Conservation (phyloP, 2,329 filamentous ascomycete species). For the Penicillium sp. region DNA sequence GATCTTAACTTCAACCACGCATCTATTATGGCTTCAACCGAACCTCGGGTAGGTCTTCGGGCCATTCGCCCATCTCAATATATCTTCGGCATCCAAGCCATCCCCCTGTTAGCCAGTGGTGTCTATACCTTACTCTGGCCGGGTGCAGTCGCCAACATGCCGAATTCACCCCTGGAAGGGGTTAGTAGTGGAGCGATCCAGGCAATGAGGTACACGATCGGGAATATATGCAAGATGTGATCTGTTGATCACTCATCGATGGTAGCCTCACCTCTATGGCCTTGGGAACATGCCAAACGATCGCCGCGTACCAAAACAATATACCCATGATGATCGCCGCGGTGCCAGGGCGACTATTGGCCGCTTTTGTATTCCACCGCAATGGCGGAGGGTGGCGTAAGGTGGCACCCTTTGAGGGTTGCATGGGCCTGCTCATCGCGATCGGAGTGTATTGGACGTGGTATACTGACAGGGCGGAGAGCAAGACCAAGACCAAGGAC, state of each 20-base stretch:
- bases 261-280: constrained; percentile 17
- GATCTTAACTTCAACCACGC: no score
- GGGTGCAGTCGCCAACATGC: constrained; percentile 4
- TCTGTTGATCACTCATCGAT: background rate
- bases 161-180: constrained; percentile 13
- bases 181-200: constrained; percentile 15
- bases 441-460: constrained; percentile 17
- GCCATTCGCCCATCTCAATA: constrained; percentile 7
- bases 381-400: constrained; percentile 12
- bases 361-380: constrained; percentile 12
- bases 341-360: constrained; percentile 17
- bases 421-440: constrained; percentile 16
- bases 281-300: constrained; percentile 14
- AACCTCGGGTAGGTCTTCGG: background rate
- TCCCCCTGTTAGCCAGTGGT: constrained; percentile 16
- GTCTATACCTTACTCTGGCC: constrained; percentile 17
- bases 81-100: constrained; percentile 18
- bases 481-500: background rate
- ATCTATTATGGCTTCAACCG: no score
- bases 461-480: background rate
- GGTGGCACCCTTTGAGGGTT: constrained; percentile 19
- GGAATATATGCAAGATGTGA: background rate
- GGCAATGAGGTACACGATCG: constrained; percentile 15
- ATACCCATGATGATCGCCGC: constrained; percentile 18
- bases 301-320: constrained; percentile 21